Base-by-base conservation (phyloP, 352 stramenopile genomes). In the Phytophthora citrophthora region DNA sequence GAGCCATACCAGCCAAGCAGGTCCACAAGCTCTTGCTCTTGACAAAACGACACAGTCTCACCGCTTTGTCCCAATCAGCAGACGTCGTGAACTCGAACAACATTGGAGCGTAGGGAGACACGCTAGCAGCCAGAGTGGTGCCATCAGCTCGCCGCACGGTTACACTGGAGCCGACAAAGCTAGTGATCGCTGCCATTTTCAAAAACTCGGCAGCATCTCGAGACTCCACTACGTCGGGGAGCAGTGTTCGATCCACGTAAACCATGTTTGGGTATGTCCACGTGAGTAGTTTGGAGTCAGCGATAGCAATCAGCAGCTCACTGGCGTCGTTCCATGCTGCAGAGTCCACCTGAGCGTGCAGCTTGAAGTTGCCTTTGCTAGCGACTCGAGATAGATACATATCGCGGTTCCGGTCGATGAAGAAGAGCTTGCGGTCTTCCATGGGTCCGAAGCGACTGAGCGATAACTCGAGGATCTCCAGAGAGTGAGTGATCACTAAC, bases 191-290 rank as follows among this genome's bases (percentile, higher is more conserved):
- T 3, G 93, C 76, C 68, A 94, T 83, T 46, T 96, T 96, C 41
- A 94, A 72, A 49, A 97, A 97, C 32, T 95, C 81, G 1, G 68
- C 64, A 2, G 64, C 90, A 54, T 98, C 90, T 26, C 81, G 81
- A 29, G 72, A 72, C 45, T 95, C 88, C 16, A 93, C 76, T 2
- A 95, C 78, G 39, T 96, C 79, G 0, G 59, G 66, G 13, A 98
- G 70, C 26, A 98, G 76, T 31, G 96, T 97, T n/a, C 79, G 85
- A 62, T 98, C 93, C 29, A 97, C 83, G 57, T 93, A 96, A 3
- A 96, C 84, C 71, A 97, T 94, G 61, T 89, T 91, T 8, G 94
- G 93, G 59, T 98, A 96, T 59, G 85, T 91, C 88, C 89, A 98
- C 1, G 88, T 93, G 54, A 97, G 59, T 24, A 98, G 59, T 52